Base-by-base conservation (phyloP, 805 yeast genomes). In the Isabelozyma heimii region DNA sequence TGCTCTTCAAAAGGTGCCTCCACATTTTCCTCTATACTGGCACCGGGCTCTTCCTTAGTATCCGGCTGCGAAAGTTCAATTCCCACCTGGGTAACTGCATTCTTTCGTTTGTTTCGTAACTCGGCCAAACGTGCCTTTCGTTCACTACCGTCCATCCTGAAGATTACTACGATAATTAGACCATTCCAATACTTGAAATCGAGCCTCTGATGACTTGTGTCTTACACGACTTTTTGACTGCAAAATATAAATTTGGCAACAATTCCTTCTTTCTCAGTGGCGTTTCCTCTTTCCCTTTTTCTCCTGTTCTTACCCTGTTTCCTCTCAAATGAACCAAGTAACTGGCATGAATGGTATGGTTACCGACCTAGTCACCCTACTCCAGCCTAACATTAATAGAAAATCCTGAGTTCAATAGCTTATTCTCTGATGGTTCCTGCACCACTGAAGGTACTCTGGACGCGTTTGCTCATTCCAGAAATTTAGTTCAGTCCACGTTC, bases 81-180 rank as follows among this genome's bases (percentile, higher is more conserved):
- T 37, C 10, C 40, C 12, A 5, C 5, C 14, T 45, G 16, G 10
- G 13, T 27, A 5, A 8, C 15, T 15, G 17, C 17, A 10, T 38
- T 16, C 20, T 46, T 47, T 14, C 50, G 39, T 26, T 50, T 55
- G 26, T 48, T 48, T 16, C 62, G 41, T 15, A 59, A 41, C 9
- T 54, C 56, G 5, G 59, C 56, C n/a, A 60, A 40, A 30, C 63
- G 54, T 15, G 58, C 46, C 46, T 51, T 60, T 42, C 63, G 48
- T n/a, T 57, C 59, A 8, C 27, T 15, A 5, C 2, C 24, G 24
- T 20, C 24, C 24, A 20, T 20, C 4, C 4, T 5, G 24, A 20
- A 20, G 6, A 20, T 6, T 20, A 20, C 24, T 20, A 20, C 24
- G 24, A 20, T 20, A 20, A 20, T 20, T 20, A 20, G 24, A 6